A percentile compares a stretch with the other conserved stretches of the same genome.
Conservation (phyloP, 331 rosid species). For the Pyracantha coccinea region DNA sequence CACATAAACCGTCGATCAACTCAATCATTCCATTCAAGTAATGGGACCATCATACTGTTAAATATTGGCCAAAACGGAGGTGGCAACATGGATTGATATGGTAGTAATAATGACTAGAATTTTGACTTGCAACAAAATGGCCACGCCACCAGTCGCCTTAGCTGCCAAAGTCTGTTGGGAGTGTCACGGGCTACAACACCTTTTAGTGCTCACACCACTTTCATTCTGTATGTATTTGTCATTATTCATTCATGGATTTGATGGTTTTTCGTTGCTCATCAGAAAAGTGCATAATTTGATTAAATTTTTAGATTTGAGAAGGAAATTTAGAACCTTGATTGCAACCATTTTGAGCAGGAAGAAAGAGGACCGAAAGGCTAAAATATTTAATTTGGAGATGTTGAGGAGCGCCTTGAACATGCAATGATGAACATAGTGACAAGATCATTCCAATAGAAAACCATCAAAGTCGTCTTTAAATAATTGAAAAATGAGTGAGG, state of each 20-base stretch:
- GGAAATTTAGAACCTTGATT: too few relatives aligned
- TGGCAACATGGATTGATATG: constrained; percentile 59
- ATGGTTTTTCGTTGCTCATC: too few relatives aligned
- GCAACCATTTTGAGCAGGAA: too few relatives aligned
- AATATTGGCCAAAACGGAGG: constrained; percentile 65
- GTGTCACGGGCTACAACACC: constrained; percentile 71
- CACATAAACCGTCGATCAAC: constrained; percentile 38
- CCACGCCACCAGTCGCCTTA: constrained; percentile 51
- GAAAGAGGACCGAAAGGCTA: too few relatives aligned
- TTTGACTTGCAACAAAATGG: constrained; percentile 71
- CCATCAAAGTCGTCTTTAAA: too few relatives aligned
- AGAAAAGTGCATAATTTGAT: too few relatives aligned
- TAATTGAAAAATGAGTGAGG: too few relatives aligned
- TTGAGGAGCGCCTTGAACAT: too few relatives aligned
- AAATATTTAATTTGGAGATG: too few relatives aligned
- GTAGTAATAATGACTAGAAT: constrained; percentile 65
- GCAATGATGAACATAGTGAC: too few relatives aligned
- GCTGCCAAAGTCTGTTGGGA: constrained; percentile 49
- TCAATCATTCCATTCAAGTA: constrained; percentile 52
- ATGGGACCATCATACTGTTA: constrained; percentile 61
- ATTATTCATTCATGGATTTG: constrained; percentile 41
- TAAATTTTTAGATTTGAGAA: too few relatives aligned
- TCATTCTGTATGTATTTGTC: constrained; percentile 69
- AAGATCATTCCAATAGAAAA: too few relatives aligned
- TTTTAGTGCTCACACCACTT: constrained; percentile 89